Evolutionary conservation across 2,329 filamentous ascomycete species (phyloP), one percentile per base, ranked within the genome.

Genomic region (Ascochyta viciae-villosae): DNA sequence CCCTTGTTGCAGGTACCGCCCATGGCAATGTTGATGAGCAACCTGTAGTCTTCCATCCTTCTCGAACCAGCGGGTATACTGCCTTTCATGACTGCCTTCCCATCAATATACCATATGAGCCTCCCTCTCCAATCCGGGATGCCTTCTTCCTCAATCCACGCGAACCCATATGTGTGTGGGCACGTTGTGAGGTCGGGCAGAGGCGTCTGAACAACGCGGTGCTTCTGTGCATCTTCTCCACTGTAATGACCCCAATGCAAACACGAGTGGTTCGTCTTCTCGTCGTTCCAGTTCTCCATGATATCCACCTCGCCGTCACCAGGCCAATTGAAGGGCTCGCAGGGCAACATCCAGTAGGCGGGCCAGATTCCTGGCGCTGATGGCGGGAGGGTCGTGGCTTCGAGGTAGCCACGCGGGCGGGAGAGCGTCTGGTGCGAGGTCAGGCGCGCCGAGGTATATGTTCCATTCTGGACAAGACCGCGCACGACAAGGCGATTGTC

Each of bases 1-100:
- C 83, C 83, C 15, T 78, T 71, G 60, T 83, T 86, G 5, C 87
- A 84, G 55, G 83, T 85, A 0, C 85, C 85, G 0, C 85, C 85
- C 81, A 87, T 86, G 1, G 85, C 85, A n/a, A 87, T 77, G 54
- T 87, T 87, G 16, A 87, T 77, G 56, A 87, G 71, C 8, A 87
- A 73, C 16, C 79, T 80, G 73, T 81, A 86, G 24, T 87, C 84
- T 51, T 81, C 79, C 72, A 87, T 78, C 6, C 80, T 77, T 12
- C 85, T 74, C 3, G 82, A 85, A 0, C 83, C 83, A 1, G 66
- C 62, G 0, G 85, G 85, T 23, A 85, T 82, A 2, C 70, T 63
- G 0, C 78, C 83, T 71, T 82, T 85, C 84, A 87, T 87, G 1
- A 86, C 81, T 0, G 83, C 77, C 31, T 74, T 69, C 0, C 83